Base-by-base conservation (phyloP, 176 grass and related monocot genomes). In the Aegilops umbellulata region DNA sequence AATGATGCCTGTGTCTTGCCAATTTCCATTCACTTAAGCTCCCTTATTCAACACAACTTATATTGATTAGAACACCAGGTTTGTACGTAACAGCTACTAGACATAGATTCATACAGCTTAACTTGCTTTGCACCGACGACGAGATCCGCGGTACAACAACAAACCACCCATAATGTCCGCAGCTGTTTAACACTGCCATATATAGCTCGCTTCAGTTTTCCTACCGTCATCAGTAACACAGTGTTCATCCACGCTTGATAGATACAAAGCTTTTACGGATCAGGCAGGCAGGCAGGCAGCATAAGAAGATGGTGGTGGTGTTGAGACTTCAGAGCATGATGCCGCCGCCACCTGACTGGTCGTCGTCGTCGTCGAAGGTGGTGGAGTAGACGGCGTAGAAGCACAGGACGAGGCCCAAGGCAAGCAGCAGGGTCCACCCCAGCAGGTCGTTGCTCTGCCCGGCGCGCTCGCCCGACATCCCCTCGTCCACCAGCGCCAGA, bases 401-500 rank as follows among this genome's bases (percentile, higher is more conserved):
- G 17, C 19, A 20, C 17, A 95, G 93, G 7, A 95, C 87, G 93
- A 97, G 82, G 51, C 82, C 91, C 70, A 97, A 93, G 26, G 93
- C 72, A 44, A 87, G 89, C 8, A 97, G 71, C 47, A 95, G 27
- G 53, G 92, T 83, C 71, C 71, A 74, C 41, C n/a, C 71, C 23
- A 42, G 71, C 73, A 97, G 83, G 87, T 93, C 23, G 71, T 95
- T 77, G 84, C 93, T 90, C 71, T 92, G 82, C 39, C 93, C 87
- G 6, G 89, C 91, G 71, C 93, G 93, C 85, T 97, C 95, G 9
- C 91, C 91, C 60, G 61, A 91, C 91, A 95, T 86, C 82, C 95
- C 79, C 76, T 95, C 95, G 82, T 97, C 91, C 16, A 93, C 95
- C 89, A 97, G 91, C 10, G 92, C 95, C 62, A 97, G 64, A 38